Evolutionary conservation across 2,329 filamentous ascomycete species (phyloP).

Genomic region (Penicillium hesseltinei): DNA sequence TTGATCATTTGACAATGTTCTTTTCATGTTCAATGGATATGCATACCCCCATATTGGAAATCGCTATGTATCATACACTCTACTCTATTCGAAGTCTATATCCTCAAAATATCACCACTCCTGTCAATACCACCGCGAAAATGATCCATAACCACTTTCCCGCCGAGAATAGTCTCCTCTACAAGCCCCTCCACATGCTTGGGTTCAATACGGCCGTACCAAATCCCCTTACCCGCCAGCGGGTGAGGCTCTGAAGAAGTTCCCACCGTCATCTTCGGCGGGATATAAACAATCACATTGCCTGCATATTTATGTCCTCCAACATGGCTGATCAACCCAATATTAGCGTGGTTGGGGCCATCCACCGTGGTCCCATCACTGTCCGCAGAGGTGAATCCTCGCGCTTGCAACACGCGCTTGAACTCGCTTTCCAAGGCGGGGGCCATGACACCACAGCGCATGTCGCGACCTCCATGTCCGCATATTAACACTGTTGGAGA

Average conservation of each 20-base stretch:
- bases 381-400: slow-evolving; percentile 30
- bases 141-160: slow-evolving; percentile 80
- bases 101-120: slow-evolving; percentile 67
- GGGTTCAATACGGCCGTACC: slow-evolving; percentile 79
- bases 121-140: slow-evolving; percentile 83
- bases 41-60: not conserved
- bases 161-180: slow-evolving; percentile 79
- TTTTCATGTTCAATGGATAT: not conserved
- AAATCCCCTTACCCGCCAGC: slow-evolving; percentile 59
- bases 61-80: not conserved
- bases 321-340: slow-evolving; percentile 69
- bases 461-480: slow-evolving; percentile 78
- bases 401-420: slow-evolving; percentile 40
- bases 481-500: slow-evolving; percentile 70
- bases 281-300: slow-evolving; percentile 82
- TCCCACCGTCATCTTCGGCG: slow-evolving; percentile 32
- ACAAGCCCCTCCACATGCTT: slow-evolving; percentile 90
- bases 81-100: slow-evolving; percentile 22
- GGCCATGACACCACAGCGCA: slow-evolving; percentile 76
- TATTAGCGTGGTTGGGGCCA: slow-evolving; percentile 35
- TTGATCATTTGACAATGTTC: not conserved
- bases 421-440: slow-evolving; percentile 73
- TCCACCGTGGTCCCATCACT: slow-evolving; percentile 27
- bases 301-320: slow-evolving; percentile 95
- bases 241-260: slow-evolving; percentile 27